Base-by-base conservation (phyloP, 2,329 filamentous ascomycete species). In the Trichoderma atroviride region DNA sequence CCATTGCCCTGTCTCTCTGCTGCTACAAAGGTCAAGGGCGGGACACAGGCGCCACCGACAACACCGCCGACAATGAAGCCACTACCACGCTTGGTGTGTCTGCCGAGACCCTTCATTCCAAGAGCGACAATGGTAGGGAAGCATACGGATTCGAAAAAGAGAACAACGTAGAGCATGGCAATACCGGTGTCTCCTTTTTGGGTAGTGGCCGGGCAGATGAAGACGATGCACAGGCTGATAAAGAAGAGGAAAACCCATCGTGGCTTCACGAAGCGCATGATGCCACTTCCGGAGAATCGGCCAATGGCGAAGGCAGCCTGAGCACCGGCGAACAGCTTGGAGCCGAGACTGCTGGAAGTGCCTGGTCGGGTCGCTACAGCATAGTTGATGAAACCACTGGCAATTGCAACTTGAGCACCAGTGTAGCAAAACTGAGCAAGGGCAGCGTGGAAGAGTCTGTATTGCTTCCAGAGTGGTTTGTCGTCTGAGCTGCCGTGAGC, bases 91-190 rank as follows among this genome's bases (percentile, higher is more conserved):
- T 94, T 94, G 43, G 90, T 92, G 80, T 95, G 90, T 22, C 89
- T 86, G 6, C 92, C 92, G 1, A 94, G 84, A 2, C 91, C 91
- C 27, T 91, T 86, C 83, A 93, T 92, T 10, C 91, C 91, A 3
- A 94, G 83, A 4, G 91, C 91, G 35, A 95, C 88, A 75, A 95
- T 93, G 22, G 91, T 94, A 0, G 92, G 92, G 83, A 94, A 95
- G 78, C 90, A 91, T 75, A 93, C 91, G 4, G 87, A 90, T 79
- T 93, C 92, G 79, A 94, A 94, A 82, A 94, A 93, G 29, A 94
- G 83, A 7, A 90, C 88, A 11, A 92, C 71, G 78, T 88, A 92
- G 35, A 93, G 85, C 83, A 93, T 88, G 5, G 84, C 81, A 71
- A 88, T 80, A 56, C 85, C 85, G 0, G 78, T 78, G 72, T 83